phyloP scores from a whole-genome alignment of 352 stramenopile species.

The Phytophthora idaei region DNA sequence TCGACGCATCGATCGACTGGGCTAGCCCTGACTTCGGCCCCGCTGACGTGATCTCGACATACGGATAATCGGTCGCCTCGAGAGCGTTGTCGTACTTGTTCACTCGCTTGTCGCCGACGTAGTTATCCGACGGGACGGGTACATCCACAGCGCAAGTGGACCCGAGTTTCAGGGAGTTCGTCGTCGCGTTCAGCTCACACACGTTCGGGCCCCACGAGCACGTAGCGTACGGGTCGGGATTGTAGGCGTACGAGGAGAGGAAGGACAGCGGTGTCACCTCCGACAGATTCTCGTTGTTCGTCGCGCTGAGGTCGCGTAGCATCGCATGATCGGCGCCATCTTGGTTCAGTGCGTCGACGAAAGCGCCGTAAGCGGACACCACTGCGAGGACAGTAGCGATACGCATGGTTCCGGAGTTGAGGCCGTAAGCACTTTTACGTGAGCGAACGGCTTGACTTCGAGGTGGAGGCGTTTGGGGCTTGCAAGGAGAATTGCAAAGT shows the following conservation, averaged over 20 bases:
- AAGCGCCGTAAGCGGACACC: constrained; percentile 4
- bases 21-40: not conserved
- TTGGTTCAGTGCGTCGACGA: constrained; percentile 19
- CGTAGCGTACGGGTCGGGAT: not conserved
- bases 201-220: constrained; percentile 1
- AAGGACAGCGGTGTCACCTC: not conserved
- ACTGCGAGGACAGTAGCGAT: constrained; percentile 25
- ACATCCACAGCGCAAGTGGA: constrained; percentile 10
- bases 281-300: constrained; percentile 2
- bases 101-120: constrained; percentile 43
- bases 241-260: constrained; percentile 1
- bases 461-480: constrained; percentile 8
- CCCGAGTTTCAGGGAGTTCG: constrained; percentile 12
- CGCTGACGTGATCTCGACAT: constrained; percentile 15
- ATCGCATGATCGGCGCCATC: constrained; percentile 1
- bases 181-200: not conserved
- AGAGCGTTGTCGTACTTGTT: constrained; percentile 28
- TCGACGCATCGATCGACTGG: not conserved
- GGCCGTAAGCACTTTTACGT: not conserved
- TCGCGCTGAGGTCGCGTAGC: constrained; percentile 4
- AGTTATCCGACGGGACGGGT: constrained; percentile 62
- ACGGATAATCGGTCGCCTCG: not conserved
- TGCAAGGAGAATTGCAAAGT: constrained; percentile 16
- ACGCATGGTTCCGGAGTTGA: constrained; percentile 9
- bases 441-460: not conserved